Conservation (phyloP, 1,139 yeast species). For the Geotrichum bryndzae region DNA sequence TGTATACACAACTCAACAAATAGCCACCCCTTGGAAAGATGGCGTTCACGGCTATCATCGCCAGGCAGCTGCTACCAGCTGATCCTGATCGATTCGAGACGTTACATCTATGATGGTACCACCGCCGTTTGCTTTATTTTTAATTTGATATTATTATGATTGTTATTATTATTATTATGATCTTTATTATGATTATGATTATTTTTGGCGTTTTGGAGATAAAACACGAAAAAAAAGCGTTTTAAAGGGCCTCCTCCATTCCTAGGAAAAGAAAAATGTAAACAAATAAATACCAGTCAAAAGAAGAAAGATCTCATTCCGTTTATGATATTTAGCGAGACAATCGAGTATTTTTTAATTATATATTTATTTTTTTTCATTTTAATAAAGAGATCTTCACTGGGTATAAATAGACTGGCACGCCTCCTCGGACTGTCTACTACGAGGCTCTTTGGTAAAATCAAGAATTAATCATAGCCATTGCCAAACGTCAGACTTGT, state of each 20-base stretch:
- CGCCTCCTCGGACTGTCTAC: neutral
- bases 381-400: neutral
- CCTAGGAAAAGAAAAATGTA: neutral
- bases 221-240: neutral
- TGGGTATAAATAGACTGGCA: neutral
- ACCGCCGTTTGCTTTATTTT: too few species aligned
- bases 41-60: too few species aligned
- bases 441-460: neutral
- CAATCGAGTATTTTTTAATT: neutral
- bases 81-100: too few species aligned
- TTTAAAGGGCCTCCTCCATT: neutral
- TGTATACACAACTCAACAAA: too few species aligned
- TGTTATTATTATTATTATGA: too few species aligned
- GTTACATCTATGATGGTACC: too few species aligned
- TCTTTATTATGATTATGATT: too few species aligned
- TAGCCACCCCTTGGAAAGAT: too few species aligned
- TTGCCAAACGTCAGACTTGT: too few species aligned
- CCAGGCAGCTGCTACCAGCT: too few species aligned
- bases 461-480: neutral
- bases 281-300: neutral
- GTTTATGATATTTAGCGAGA: neutral
- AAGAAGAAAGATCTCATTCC: neutral
- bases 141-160: too few species aligned
- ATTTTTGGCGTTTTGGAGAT: neutral
- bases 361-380: too few species aligned